These are phyloP conservation scores for Cubamyces lactineus DNA, from an alignment of 768 basidiomycete species.

Conservation along the genomic window DNA sequence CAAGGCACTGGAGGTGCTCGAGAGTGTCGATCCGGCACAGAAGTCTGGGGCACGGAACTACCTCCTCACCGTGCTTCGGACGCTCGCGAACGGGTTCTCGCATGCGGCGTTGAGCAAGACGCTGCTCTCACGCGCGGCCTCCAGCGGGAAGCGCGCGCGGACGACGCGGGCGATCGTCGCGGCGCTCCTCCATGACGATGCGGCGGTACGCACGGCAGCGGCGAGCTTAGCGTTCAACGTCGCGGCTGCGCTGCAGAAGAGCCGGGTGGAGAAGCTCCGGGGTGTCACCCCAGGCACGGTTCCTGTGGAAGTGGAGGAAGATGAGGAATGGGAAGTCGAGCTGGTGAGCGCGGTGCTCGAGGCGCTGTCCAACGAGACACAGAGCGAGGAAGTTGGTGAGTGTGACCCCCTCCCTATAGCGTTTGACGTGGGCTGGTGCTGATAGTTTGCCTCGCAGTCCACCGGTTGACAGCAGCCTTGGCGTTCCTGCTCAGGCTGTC, in stretches of 20 bases:
- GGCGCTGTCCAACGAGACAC: slow-evolving; percentile 69
- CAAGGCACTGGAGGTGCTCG: slow-evolving; percentile 43
- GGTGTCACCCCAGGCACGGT: slow-evolving; percentile 33
- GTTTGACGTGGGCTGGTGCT: background rate
- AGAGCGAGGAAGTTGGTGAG: slow-evolving; percentile 78
- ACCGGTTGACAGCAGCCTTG: slow-evolving; percentile 79
- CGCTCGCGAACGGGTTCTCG: slow-evolving; percentile 71
- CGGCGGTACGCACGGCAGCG: slow-evolving; percentile 71
- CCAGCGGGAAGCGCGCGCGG: slow-evolving; percentile 33
- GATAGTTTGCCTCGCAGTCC: slow-evolving; percentile 49
- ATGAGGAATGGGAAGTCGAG: slow-evolving; percentile 88
- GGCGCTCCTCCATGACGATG: slow-evolving; percentile 69
- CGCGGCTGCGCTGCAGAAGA: slow-evolving; percentile 65
- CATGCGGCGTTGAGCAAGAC: slow-evolving; percentile 42
- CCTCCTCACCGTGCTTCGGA: slow-evolving; percentile 64
- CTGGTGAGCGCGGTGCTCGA: slow-evolving; percentile 82
- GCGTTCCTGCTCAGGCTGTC: slow-evolving; percentile 78
- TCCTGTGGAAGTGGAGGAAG: slow-evolving; percentile 49
- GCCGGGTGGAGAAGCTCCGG: slow-evolving; percentile 49
- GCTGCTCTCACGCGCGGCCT: slow-evolving; percentile 39
- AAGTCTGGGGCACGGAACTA: slow-evolving; percentile 50
- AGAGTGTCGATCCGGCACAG: slow-evolving; percentile 32
- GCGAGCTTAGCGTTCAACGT: slow-evolving; percentile 84
- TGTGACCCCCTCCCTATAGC: background rate
- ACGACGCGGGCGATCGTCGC: slow-evolving; percentile 64